These are phyloP conservation scores for Citrus trifoliata DNA, from an alignment of 345 rosid genomes.

Conservation along the genomic window DNA sequence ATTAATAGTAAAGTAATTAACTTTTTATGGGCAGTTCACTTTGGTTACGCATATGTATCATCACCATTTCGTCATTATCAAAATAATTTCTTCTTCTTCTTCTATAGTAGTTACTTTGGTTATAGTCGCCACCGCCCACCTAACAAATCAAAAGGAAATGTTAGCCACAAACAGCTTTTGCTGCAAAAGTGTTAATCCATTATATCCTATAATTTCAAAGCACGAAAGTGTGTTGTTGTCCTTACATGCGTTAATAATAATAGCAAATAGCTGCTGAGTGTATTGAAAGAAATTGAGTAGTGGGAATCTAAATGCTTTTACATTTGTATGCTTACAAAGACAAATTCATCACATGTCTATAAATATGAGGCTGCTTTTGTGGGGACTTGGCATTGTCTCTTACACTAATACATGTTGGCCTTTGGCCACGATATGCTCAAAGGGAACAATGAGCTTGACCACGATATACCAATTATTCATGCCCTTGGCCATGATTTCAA, in stretches of 20 bases:
- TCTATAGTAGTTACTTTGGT: background rate
- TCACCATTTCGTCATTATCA: background rate
- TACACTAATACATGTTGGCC: too few species aligned
- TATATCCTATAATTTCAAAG: background rate
- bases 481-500: background rate
- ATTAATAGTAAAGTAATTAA: background rate
- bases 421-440: too few species aligned
- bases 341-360: background rate
- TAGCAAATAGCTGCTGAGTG: background rate
- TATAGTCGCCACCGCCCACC: background rate
- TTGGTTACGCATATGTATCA: background rate
- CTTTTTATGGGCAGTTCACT: background rate
- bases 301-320: background rate
- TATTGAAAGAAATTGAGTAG: background rate
- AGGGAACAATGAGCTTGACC: too few species aligned
- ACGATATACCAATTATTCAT: background rate
- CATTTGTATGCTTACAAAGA: background rate
- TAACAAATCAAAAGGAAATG: background rate
- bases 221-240: constrained; percentile 20
- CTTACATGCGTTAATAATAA: background rate
- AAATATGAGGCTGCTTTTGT: background rate
- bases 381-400: background rate
- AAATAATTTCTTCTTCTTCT: background rate
- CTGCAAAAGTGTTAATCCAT: background rate
- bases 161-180: background rate